phyloP scores from a whole-genome alignment of 352 stramenopile species.

The Phytopythium aichiense region DNA sequence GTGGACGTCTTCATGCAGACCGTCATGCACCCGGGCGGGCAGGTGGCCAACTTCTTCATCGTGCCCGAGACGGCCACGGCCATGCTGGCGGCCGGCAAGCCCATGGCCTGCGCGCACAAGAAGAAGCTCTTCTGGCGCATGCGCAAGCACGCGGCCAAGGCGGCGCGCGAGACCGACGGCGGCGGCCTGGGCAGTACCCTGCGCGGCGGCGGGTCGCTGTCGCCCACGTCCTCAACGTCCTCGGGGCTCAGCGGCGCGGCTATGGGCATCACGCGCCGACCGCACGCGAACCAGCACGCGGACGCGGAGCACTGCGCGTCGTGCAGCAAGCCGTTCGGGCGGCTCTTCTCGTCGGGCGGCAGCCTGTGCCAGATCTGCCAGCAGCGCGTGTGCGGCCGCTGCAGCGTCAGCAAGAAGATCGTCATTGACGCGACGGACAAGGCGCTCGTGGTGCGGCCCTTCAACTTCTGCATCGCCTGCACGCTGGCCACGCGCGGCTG shows the following conservation, averaged over 20 bases:
- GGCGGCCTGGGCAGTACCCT: no score
- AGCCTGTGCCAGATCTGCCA: constrained; percentile 25
- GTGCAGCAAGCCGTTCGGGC: constrained; percentile 19
- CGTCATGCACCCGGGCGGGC: constrained; percentile 33
- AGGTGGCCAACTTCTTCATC: constrained; percentile 13
- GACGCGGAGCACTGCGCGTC: constrained; percentile 18
- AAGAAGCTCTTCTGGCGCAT: constrained; percentile 64
- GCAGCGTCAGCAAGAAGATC: constrained; percentile 28
- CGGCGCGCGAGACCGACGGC: neutral
- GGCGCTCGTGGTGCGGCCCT: constrained; percentile 23
- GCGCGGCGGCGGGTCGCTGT: constrained; percentile 2
- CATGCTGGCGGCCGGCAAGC: constrained; percentile 27
- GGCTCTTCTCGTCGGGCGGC: constrained; percentile 19
- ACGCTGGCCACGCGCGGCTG: constrained; percentile 27
- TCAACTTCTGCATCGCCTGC: constrained; percentile 39
- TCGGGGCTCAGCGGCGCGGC: constrained; percentile 7
- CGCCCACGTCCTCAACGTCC: constrained; percentile 21
- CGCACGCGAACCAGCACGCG: constrained; percentile 9
- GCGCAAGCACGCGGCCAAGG: constrained; percentile 18
- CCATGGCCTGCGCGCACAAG: constrained; percentile 36
- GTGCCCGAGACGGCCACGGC: constrained; percentile 23
- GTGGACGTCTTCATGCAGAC: constrained; percentile 46
- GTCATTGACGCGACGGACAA: constrained; percentile 23
- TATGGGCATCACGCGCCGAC: neutral
- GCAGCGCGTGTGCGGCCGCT: constrained; percentile 22